Base-by-base conservation (phyloP, 768 basidiomycete genomes). In the Mycena maculata region DNA sequence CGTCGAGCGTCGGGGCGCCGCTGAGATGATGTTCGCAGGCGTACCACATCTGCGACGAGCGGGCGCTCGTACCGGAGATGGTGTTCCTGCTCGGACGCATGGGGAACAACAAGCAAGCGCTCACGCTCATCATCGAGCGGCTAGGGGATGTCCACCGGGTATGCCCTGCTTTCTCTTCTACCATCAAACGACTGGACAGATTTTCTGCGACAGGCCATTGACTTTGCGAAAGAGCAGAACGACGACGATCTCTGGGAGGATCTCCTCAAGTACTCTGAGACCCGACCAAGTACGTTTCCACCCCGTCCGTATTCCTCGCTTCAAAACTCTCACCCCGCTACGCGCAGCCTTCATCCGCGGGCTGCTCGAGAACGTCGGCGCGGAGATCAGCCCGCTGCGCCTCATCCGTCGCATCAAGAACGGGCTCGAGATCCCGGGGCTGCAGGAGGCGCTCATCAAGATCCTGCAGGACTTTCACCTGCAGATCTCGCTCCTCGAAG, bases 171-270 rank as follows among this genome's bases (percentile, higher is more conserved):
- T 12, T 22, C 42, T 23, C 48, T 23, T 57, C 39, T 36, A n/a
- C 30, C 22, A 42, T 15, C 42, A 2, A 3, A 15, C 13, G 7
- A 16, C 50, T 8, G 49, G 39, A 9, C 2, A 20, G 25, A 15
- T n/a, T 15, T 27, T 11, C 0, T 44, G 44, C 15, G 12, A 0
- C 47, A 95, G 94, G 95, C 97, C 4, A 99, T 99, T 73, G 97
- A 98, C 64, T 99, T 99, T 69, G 97, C 96, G 3, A 97, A 96
- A 74, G 96, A 98, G 76, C 97, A 98, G 77, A 92, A 90, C 57
- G 98, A 99, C 69, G 92, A 96, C 67, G 98, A 99, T 76, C 87
- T 99, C 0, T 99, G 97, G 98, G 97, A 99, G 73, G 97, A 99
- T 75, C 85, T 99, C 11, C 81, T 99, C 28, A 90, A 86, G 65